A percentile compares a stretch with the other conserved stretches of the same genome.
These are phyloP conservation scores for Colletotrichum musae DNA, from an alignment of 2,329 filamentous ascomycete genomes.

Conservation along the genomic window DNA sequence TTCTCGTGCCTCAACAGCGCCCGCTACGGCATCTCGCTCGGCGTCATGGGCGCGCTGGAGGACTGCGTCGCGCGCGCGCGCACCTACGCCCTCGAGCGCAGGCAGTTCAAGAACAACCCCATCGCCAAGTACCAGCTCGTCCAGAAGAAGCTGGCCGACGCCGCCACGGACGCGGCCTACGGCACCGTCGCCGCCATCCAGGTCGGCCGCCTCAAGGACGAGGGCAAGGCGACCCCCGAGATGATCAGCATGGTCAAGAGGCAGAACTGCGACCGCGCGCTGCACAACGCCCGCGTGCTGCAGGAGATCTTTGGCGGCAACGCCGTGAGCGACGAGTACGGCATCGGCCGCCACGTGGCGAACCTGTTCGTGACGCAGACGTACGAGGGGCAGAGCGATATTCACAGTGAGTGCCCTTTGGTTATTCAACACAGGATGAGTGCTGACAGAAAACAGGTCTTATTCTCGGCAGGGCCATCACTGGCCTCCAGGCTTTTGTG, in stretches of 20 bases:
- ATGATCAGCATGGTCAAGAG: slow-evolving; percentile 98
- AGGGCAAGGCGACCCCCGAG: slow-evolving; percentile 88
- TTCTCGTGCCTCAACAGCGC: slow-evolving; percentile 97
- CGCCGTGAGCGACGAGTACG: slow-evolving; percentile 97
- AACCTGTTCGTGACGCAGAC: slow-evolving; percentile 98
- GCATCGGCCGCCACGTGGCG: slow-evolving; percentile 93
- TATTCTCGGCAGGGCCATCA: slow-evolving; percentile 78
- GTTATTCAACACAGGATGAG: neutral
- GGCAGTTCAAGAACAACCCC: slow-evolving; percentile 96
- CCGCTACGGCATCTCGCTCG: slow-evolving; percentile 93
- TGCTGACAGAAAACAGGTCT: slow-evolving; percentile 64
- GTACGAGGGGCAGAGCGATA: slow-evolving; percentile 98
- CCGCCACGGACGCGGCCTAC: slow-evolving; percentile 89
- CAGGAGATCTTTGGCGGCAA: slow-evolving; percentile 99
- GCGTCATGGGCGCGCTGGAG: slow-evolving; percentile 93
- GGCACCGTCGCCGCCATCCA: slow-evolving; percentile 92
- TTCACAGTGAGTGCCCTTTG: slow-evolving; percentile 80
- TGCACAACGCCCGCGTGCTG: slow-evolving; percentile 82
- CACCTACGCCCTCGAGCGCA: slow-evolving; percentile 90
- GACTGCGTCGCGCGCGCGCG: slow-evolving; percentile 88
- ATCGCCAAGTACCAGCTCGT: slow-evolving; percentile 96
- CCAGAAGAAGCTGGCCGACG: slow-evolving; percentile 98
- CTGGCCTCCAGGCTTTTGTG: slow-evolving; percentile 85
- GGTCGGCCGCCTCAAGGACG: slow-evolving; percentile 93
- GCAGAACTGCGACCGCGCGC: slow-evolving; percentile 94